Conservation (phyloP, 768 basidiomycete genomes). For the Sarcomyxa edulis region DNA sequence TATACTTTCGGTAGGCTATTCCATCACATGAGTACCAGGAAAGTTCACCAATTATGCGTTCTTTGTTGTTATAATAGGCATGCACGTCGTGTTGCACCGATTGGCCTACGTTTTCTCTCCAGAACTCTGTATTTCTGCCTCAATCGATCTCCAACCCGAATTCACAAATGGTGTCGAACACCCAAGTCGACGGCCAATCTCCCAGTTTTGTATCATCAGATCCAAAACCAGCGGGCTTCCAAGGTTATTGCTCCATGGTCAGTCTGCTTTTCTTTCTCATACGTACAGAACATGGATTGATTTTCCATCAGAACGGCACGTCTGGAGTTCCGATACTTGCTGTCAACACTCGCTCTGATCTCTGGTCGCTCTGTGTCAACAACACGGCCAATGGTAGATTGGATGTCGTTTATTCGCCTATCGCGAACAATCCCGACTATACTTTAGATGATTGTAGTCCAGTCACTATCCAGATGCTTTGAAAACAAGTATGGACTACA, state of each 20-base stretch:
- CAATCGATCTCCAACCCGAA: constrained; percentile 31
- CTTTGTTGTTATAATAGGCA: constrained; percentile 23
- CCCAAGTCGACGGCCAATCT: constrained; percentile 33
- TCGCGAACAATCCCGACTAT: constrained; percentile 38
- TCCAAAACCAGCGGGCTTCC: constrained; percentile 36
- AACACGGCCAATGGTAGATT: constrained; percentile 31
- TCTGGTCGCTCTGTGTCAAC: constrained; percentile 39
- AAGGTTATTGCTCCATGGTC: constrained; percentile 35
- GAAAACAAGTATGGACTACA: too few relatives aligned
- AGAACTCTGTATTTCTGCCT: constrained; percentile 35
- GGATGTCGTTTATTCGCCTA: constrained; percentile 38
- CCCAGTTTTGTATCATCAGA: constrained; percentile 39
- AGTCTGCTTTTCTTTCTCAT: constrained; percentile 8
- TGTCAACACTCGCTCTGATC: constrained; percentile 32
- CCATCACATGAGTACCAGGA: neutral
- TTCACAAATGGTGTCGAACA: constrained; percentile 33
- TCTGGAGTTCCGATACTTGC: constrained; percentile 26
- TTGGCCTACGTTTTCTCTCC: constrained; percentile 32
- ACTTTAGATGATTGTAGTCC: constrained; percentile 29
- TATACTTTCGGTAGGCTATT: constrained; percentile 31
- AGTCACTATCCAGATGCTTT: constrained; percentile 28
- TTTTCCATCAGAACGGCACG: constrained; percentile 5
- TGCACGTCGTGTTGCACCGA: constrained; percentile 38
- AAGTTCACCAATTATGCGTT: neutral
- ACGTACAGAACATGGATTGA: neutral